Conservation (phyloP, 2,329 filamentous ascomycete genomes). For the Colletotrichum sp. region DNA sequence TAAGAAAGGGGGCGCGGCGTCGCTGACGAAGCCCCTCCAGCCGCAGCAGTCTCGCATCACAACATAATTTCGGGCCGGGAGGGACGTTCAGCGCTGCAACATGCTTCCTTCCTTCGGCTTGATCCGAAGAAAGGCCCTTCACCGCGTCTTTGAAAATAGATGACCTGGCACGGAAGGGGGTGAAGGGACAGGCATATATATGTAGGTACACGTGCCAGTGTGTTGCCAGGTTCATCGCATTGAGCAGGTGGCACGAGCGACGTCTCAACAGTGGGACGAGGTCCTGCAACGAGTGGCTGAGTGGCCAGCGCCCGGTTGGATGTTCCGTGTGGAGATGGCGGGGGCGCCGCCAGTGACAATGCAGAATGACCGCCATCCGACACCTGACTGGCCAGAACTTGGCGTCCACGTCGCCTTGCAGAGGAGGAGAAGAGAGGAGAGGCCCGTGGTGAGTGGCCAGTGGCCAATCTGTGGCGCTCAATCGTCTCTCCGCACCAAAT, state of each 20-base stretch:
- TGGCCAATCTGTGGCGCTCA: background rate
- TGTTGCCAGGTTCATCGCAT: slow-evolving; percentile 16
- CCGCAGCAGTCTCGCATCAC: background rate
- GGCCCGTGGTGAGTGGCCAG: background rate
- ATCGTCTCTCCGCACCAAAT: background rate
- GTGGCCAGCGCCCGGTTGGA: background rate
- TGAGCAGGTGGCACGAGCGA: slow-evolving; percentile 4
- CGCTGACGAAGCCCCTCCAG: background rate
- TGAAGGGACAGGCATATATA: background rate
- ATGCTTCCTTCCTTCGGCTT: background rate
- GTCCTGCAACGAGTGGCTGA: slow-evolving; percentile 2
- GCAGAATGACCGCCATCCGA: background rate
- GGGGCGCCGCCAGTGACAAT: background rate
- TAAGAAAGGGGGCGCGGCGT: background rate
- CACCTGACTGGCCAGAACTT: background rate
- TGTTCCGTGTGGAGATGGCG: background rate
- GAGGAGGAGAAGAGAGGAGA: background rate
- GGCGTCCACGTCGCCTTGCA: background rate
- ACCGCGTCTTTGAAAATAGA: background rate
- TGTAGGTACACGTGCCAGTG: background rate
- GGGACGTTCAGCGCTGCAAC: background rate
- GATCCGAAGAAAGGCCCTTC: background rate
- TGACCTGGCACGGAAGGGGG: background rate
- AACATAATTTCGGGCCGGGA: background rate
- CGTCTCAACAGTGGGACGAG: slow-evolving; percentile 18